Percentiles rank a stretch among this genome's conserved stretches.
Evolutionary conservation across 2,329 filamentous ascomycete genomes (phyloP).

Genomic region (Verticillium longisporum): DNA sequence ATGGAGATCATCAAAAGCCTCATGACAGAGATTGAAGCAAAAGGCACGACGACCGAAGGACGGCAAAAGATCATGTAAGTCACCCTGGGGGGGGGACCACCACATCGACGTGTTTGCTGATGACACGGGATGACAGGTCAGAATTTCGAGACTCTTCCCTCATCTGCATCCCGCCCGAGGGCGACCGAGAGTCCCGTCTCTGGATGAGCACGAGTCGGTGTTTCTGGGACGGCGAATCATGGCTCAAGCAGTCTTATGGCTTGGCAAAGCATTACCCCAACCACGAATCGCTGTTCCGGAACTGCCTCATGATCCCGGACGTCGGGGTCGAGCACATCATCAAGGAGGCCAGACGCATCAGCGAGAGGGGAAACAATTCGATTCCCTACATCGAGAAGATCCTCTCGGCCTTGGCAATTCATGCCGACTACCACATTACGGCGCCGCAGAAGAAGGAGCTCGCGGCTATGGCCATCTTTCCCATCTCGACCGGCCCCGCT

Average conservation of each 20-base stretch:
- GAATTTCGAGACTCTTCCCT: background rate
- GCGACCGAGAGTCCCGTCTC: background rate
- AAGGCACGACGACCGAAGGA: background rate
- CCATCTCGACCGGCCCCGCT: background rate
- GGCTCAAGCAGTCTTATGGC: conserved; percentile 3
- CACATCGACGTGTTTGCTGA: background rate
- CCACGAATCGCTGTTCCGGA: conserved; percentile 4
- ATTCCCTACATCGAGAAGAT: background rate
- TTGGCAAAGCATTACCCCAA: conserved; percentile 2
- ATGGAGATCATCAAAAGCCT: background rate
- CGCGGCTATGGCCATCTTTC: background rate
- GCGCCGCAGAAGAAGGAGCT: background rate
- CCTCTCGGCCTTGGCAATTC: background rate
- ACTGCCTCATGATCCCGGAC: background rate
- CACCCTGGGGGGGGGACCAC: background rate
- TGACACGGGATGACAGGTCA: background rate
- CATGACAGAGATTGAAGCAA: background rate
- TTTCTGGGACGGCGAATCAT: conserved; percentile 5
- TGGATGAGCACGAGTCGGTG: conserved; percentile 3
- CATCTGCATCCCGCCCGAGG: conserved; percentile 1
- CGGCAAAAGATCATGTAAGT: background rate
- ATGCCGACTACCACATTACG: background rate
- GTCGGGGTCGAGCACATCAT: conserved; percentile 1
- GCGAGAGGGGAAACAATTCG: background rate
- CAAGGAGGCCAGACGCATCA: background rate